Conservation (phyloP, 371 early-diverging fungal species). For the Vairimorpha necatrix region DNA sequence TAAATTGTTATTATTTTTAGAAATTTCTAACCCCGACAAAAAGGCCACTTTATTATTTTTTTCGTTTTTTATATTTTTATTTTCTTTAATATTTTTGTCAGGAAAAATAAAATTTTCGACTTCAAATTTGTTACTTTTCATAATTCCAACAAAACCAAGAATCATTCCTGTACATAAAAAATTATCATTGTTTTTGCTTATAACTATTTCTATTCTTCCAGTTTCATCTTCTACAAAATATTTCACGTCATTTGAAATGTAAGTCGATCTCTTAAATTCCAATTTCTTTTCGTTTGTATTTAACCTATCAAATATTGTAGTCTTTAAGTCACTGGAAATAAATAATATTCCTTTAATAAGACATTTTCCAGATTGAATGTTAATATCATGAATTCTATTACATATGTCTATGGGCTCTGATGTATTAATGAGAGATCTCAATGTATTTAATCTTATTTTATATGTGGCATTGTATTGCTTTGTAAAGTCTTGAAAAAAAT, state of each 20-base stretch:
- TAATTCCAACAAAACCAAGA: constrained; percentile 39
- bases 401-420: not conserved
- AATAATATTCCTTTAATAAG: constrained; percentile 42
- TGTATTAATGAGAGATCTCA: constrained; percentile 10
- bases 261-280: constrained; percentile 4
- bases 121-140: not conserved
- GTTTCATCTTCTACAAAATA: constrained; percentile 51
- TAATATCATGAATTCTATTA: constrained; percentile 11
- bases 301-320: constrained; percentile 40
- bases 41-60: constrained; percentile 5
- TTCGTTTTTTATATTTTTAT: not conserved
- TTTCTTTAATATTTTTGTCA: not conserved
- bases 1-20: not conserved
- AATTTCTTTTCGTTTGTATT: constrained; percentile 12
- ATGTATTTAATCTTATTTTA: constrained; percentile 29
- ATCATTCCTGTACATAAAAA: constrained; percentile 49
- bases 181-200: not conserved
- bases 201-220: constrained; percentile 35
- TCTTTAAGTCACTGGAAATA: constrained; percentile 35
- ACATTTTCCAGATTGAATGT: not conserved
- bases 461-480: constrained; percentile 45
- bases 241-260: constrained; percentile 23
- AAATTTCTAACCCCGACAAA: constrained; percentile 6
- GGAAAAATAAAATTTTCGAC: constrained; percentile 24
- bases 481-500: constrained; percentile 2